These are phyloP conservation scores for Spatholobus suberectus DNA, from an alignment of 306 rosid species.

Conservation along the genomic window DNA sequence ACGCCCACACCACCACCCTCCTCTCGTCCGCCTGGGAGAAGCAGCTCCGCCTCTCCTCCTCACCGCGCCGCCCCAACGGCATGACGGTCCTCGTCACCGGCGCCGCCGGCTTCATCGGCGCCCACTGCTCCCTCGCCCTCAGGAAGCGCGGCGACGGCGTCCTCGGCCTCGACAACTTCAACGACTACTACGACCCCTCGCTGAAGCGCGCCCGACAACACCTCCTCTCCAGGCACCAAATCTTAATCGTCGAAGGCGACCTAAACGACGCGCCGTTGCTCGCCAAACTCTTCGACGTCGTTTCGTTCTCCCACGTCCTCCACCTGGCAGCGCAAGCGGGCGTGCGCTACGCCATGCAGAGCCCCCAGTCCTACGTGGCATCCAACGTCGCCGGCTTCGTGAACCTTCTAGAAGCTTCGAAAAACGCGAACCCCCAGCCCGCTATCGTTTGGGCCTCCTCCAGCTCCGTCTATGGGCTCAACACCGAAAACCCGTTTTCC, in stretches of 20 bases:
- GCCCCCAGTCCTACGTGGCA: conserved; percentile 75
- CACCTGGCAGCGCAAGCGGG: conserved; percentile 95
- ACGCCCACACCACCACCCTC: conserved; percentile 49
- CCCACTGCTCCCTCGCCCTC: conserved; percentile 73
- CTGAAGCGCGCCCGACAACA: conserved; percentile 73
- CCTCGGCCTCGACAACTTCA: conserved; percentile 80
- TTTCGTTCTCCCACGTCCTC: conserved; percentile 80
- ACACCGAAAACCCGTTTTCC: conserved; percentile 75
- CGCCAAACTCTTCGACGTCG: conserved; percentile 74
- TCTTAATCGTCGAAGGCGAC: conserved; percentile 77
- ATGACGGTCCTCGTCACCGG: conserved; percentile 83
- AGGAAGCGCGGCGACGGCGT: conserved; percentile 91
- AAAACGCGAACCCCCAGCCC: conserved; percentile 78
- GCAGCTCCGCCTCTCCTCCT: conserved; percentile 73
- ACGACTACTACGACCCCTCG: conserved; percentile 79
- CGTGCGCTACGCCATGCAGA: conserved; percentile 92
- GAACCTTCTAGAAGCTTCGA: conserved; percentile 75
- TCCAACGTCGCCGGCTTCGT: conserved; percentile 93
- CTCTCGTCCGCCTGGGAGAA: conserved; percentile 86
- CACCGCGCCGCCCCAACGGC: conserved; percentile 77
- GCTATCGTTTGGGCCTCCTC: conserved; percentile 89
- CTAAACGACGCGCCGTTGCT: conserved; percentile 79
- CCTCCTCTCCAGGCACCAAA: conserved; percentile 53
- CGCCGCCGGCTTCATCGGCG: conserved; percentile 79
- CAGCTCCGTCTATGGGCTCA: conserved; percentile 81